Evolutionary conservation across 352 stramenopile genomes (phyloP).

Genomic region (Pythium angustatum): DNA sequence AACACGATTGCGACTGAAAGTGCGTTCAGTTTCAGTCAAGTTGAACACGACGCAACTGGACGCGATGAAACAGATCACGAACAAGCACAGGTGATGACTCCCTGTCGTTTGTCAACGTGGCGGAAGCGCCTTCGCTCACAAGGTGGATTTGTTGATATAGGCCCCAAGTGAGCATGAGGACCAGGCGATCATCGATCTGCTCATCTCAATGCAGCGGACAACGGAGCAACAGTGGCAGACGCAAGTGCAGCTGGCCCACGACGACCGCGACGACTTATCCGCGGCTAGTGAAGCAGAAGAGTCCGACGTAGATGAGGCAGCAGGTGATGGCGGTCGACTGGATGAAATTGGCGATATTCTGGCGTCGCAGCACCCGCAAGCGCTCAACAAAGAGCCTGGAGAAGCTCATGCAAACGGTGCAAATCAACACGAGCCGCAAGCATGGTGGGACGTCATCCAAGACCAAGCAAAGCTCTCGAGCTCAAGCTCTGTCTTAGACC

Average conservation of each 20-base stretch:
- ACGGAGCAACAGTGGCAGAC: slow-evolving; percentile 8
- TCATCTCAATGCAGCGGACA: slow-evolving; percentile 29
- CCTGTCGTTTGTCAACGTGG: neutral
- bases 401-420: slow-evolving; percentile 5
- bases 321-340: slow-evolving; percentile 27
- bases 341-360: slow-evolving; percentile 74
- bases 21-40: slow-evolving; percentile 33
- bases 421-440: slow-evolving; percentile 1
- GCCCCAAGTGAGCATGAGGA: slow-evolving; percentile 21
- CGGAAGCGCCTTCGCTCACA: neutral
- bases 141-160: neutral
- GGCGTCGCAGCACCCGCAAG: slow-evolving; percentile 48
- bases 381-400: slow-evolving; percentile 22
- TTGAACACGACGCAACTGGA: slow-evolving; percentile 9
- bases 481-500: slow-evolving; percentile 44
- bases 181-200: slow-evolving; percentile 25
- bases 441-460: slow-evolving; percentile 59
- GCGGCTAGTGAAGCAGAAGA: slow-evolving; percentile 1
- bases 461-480: slow-evolving; percentile 30
- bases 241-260: neutral
- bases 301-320: slow-evolving; percentile 24
- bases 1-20: slow-evolving; percentile 32
- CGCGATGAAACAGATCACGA: neutral
- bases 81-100: neutral
- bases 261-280: slow-evolving; percentile 15